Evolutionary conservation across 371 early-diverging fungal species (phyloP).

Genomic region (Mortierella sp.): DNA sequence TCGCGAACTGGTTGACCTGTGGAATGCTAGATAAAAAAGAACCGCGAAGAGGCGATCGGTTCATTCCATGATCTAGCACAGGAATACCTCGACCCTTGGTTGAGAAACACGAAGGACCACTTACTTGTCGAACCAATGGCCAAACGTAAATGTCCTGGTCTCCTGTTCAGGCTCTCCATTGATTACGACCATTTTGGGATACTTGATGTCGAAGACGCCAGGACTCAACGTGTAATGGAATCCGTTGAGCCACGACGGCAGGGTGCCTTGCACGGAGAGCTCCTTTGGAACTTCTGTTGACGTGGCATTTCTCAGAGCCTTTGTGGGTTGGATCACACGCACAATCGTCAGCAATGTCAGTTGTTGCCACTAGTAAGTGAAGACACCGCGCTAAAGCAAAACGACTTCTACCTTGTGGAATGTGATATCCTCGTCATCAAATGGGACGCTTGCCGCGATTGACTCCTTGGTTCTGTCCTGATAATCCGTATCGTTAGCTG

Average conservation of each 20-base stretch:
- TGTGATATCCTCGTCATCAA: slow-evolving; percentile 30
- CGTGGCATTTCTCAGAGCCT: slow-evolving; percentile 45
- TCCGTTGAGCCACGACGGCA: slow-evolving; percentile 73
- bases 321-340: too few relatives aligned
- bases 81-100: too few relatives aligned
- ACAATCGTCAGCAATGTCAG: too few relatives aligned
- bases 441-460: slow-evolving; percentile 11
- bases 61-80: too few relatives aligned
- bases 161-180: slow-evolving; percentile 70
- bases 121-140: slow-evolving; percentile 80
- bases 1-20: slow-evolving; percentile 70
- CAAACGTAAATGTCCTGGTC: slow-evolving; percentile 70
- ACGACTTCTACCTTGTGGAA: slow-evolving; percentile 41
- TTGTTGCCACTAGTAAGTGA: too few relatives aligned
- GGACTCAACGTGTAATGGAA: slow-evolving; percentile 75
- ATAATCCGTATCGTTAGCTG: not conserved
- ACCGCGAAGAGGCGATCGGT: too few relatives aligned
- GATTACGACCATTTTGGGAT: slow-evolving; percentile 68
- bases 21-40: slow-evolving; percentile 55
- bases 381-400: too few relatives aligned
- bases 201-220: slow-evolving; percentile 69
- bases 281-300: slow-evolving; percentile 52
- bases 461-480: slow-evolving; percentile 14
- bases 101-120: too few relatives aligned
- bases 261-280: slow-evolving; percentile 60